Evolutionary conservation across 2,329 filamentous ascomycete genomes (phyloP), one percentile per base, ranked within the genome.

Genomic region (Daldinia eschscholtzii): DNA sequence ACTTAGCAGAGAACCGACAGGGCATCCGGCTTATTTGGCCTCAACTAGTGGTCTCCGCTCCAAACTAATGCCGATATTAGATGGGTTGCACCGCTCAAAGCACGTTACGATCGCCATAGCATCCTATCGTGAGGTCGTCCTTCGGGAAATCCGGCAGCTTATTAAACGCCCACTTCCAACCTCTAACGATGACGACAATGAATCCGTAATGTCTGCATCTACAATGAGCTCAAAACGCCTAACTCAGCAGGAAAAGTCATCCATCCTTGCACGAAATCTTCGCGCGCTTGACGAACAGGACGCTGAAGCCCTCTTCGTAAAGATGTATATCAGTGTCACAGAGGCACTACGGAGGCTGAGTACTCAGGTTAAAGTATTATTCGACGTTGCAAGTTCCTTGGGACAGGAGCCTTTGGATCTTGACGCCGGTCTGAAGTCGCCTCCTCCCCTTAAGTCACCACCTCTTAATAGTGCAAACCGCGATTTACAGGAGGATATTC

Each of bases 121-220:
- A 42, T 89, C 91, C 0, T 98, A 96, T 79, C 89, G 95, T 71
- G 94, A 97, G 44, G 87, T 92, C 0, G 89, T 97, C 12, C 83
- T 97, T 69, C 90, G 92, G 57, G 96, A 99, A 79, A 91, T 98
- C 78, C 92, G 95, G 74, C 90, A 88, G 37, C 84, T 98, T 56
- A 95, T 99, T 57, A 88, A 94, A 61, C 89, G 90, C 64, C 92
- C 95, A 26, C 85, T 99, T 42, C 96, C 96, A 0, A 97, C 94
- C 76, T 97, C 95, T 10, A 96, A 89, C 74, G 96, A 99, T 67
- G 95, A 98, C 73, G 96, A 99, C 77, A 93, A 91, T 68, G 93
- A 96, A 78, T 97, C 94, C 0, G 91, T 95, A 83, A 90, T 95
- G 81, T 94, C 94, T 1, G 87, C 90, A 0, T 97, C 94, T 2